phyloP scores from a whole-genome alignment of 1,284 basidiomycete species.

The Microbotryum saponariae region DNA sequence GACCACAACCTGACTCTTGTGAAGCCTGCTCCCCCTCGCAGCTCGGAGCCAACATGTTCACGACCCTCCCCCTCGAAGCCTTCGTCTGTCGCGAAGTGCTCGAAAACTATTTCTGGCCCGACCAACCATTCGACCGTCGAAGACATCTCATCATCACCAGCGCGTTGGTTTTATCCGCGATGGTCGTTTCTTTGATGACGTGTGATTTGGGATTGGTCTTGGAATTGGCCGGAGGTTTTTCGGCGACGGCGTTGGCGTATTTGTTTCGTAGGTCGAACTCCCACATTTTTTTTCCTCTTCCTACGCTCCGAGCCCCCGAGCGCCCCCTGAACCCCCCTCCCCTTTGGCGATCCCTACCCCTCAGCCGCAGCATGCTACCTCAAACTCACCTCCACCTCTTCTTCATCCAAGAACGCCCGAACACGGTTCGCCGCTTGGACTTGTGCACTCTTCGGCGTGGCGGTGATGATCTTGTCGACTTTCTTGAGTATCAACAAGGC shows the following conservation, averaged over 20 bases:
- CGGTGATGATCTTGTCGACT: slow-evolving; percentile 72
- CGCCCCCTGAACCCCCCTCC: background rate
- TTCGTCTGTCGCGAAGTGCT: slow-evolving; percentile 94
- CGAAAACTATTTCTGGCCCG: slow-evolving; percentile 86
- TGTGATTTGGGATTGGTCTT: slow-evolving; percentile 96
- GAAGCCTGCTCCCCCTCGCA: background rate
- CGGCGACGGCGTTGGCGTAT: slow-evolving; percentile 87
- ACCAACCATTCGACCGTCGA: slow-evolving; percentile 65
- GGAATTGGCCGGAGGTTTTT: slow-evolving; percentile 91
- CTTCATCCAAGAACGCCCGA: slow-evolving; percentile 49
- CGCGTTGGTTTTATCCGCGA: slow-evolving; percentile 69
- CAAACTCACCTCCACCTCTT: slow-evolving; percentile 49
- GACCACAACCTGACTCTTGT: too few species aligned
- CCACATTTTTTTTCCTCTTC: too few species aligned
- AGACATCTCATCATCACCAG: slow-evolving; percentile 90
- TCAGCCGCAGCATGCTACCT: slow-evolving; percentile 70
- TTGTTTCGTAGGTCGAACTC: slow-evolving; percentile 48
- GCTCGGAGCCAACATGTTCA: slow-evolving; percentile 98
- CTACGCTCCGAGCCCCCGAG: too few species aligned
- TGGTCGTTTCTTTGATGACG: slow-evolving; percentile 79
- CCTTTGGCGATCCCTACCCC: background rate
- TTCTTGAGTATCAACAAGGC: slow-evolving; percentile 44
- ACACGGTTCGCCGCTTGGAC: slow-evolving; percentile 61
- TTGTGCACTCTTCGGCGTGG: slow-evolving; percentile 65
- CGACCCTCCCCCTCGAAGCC: slow-evolving; percentile 82